Evolutionary conservation across 108 stramenopile genomes (phyloP).

Genomic region (Nitzschia putrida): DNA sequence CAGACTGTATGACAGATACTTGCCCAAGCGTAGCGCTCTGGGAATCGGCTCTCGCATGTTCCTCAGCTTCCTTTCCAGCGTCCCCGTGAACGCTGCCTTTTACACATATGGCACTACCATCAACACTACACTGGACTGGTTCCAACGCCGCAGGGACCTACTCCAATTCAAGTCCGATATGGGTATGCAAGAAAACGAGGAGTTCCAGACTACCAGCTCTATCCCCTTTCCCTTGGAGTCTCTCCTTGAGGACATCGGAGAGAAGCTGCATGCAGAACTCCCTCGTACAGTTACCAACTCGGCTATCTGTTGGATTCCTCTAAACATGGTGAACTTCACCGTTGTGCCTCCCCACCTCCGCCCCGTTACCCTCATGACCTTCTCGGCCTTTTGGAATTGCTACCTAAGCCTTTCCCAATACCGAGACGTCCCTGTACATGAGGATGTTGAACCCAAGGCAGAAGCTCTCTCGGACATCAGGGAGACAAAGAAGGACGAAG

Average conservation of each 20-base stretch:
- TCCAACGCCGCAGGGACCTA: background rate
- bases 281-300: constrained; percentile 28
- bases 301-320: constrained; percentile 40
- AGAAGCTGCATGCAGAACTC: constrained; percentile 41
- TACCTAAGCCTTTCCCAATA: constrained; percentile 51
- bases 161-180: background rate
- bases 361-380: constrained; percentile 38
- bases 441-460: too few species aligned
- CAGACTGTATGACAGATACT: constrained; percentile 21
- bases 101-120: constrained; percentile 41
- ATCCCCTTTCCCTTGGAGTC: constrained; percentile 26
- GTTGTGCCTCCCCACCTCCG: constrained; percentile 34
- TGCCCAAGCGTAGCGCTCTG: constrained; percentile 24
- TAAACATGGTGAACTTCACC: constrained; percentile 44
- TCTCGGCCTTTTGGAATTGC: constrained; percentile 50
- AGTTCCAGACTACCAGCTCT: constrained; percentile 1
- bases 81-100: constrained; percentile 50
- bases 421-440: background rate
- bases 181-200: background rate
- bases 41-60: constrained; percentile 19
- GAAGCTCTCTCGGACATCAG: too few species aligned
- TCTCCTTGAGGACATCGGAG: constrained; percentile 8
- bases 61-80: constrained; percentile 11
- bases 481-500: too few species aligned
- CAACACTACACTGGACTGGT: constrained; percentile 34